Evolutionary conservation across 2,329 filamentous ascomycete species (phyloP).

Genomic region (Hymenotorrendiella dingleyae): DNA sequence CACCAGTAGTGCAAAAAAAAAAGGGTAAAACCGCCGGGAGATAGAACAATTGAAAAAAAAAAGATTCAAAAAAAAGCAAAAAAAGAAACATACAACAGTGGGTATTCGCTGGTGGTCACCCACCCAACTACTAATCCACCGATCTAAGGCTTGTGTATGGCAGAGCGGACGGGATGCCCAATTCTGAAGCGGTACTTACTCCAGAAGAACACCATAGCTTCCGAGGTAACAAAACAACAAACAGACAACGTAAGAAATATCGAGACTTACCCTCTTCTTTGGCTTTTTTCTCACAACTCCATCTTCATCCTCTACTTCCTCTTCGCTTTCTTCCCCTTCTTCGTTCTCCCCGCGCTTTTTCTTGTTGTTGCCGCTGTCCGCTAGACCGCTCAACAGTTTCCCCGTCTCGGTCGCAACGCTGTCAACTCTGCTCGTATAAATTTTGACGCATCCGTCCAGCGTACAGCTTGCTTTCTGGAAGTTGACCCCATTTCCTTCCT

Average conservation of each 20-base stretch:
- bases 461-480: slow-evolving; percentile 99
- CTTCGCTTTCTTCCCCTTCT: slow-evolving; percentile 59
- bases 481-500: slow-evolving; percentile 94
- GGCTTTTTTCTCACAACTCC: slow-evolving; percentile 51
- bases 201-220: too few relatives aligned
- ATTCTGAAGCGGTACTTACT: too few relatives aligned
- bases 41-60: too few relatives aligned
- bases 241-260: not conserved
- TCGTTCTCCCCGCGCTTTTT: slow-evolving; percentile 65
- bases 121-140: too few relatives aligned
- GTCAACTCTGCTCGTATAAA: slow-evolving; percentile 97
- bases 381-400: slow-evolving; percentile 86
- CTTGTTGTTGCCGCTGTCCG: slow-evolving; percentile 72
- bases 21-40: too few relatives aligned
- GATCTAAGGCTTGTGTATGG: too few relatives aligned
- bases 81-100: too few relatives aligned
- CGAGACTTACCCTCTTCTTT: slow-evolving; percentile 67
- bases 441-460: slow-evolving; percentile 96
- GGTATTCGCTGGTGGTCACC: too few relatives aligned
- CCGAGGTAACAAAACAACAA: slow-evolving; percentile 12
- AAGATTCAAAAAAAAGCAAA: too few relatives aligned
- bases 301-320: slow-evolving; percentile 53
- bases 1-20: too few relatives aligned
- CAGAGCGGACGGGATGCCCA: too few relatives aligned
- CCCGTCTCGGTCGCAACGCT: slow-evolving; percentile 97